Evolutionary conservation across 2,329 filamentous ascomycete genomes (phyloP), one percentile per base, ranked within the genome.

Genomic region (Fusarium siculi): DNA sequence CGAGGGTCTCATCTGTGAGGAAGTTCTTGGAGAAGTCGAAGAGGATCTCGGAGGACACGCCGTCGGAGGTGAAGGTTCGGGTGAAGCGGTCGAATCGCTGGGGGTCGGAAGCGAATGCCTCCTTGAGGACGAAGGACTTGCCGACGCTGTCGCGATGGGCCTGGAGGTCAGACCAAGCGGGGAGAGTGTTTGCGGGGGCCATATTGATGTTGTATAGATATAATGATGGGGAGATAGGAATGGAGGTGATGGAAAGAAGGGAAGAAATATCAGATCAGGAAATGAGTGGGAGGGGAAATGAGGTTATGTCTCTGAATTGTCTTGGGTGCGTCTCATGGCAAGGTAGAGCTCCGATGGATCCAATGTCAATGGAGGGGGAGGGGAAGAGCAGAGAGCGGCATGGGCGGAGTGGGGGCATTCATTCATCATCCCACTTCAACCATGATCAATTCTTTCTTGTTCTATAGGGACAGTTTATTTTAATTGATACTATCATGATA

Each of bases 1-100:
- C 88, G 57, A 98, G 87, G 9, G 96, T 98, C 85, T 98, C 95
- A 77, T 97, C 93, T 71, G 93, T 96, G 79, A 98, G 84, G 84
- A 99, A 95, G 90, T 99, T 99, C 91, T 99, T 99, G 87, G 93
- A 96, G 86, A 97, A 99, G 85, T 99, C 96, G 84, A 98, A 99
- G 73, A 99, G 90, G 79, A 97, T 96, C 75, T 98, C 94, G 77
- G 91, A 92, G 80, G 97, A 93, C 76, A 93, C 92, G 59, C 89
- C 95, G 36, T 91, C 87, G 84, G 97, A 95, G 77, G 89, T 86
- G 84, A 98, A 97, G 80, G 90, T 94, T 82, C 92, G 93, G 81
- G 91, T 93, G 87, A 97, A 95, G 85, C 96, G 97, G 80, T 92
- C 85, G 87, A 98, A 98, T 73, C 96, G 94, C 81, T 93, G 82